Conservation (phyloP, 176 grass and related monocot genomes). For the Cenchrus fungigraminus region DNA sequence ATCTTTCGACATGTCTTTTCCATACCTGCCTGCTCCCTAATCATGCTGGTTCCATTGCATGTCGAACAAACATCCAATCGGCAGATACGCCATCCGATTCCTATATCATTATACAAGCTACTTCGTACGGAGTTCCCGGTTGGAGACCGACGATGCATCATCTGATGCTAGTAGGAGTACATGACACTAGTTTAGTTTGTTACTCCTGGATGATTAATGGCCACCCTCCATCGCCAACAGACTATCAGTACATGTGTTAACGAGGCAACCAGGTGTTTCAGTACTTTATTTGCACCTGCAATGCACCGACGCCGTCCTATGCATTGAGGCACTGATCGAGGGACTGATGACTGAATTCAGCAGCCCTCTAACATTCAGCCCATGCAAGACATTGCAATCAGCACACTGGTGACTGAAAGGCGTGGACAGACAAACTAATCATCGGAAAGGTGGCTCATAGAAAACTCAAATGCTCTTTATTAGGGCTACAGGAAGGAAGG, state of each 20-base stretch:
- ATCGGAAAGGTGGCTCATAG: background rate
- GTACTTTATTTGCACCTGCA: background rate
- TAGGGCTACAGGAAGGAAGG: slow-evolving; percentile 8
- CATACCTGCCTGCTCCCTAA: background rate
- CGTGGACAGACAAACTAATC: slow-evolving; percentile 11
- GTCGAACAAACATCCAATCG: background rate
- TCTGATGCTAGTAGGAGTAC: background rate
- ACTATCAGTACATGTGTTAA: background rate
- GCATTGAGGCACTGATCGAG: background rate
- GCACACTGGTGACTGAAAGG: background rate
- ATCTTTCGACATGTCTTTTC: background rate
- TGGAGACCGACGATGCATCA: background rate
- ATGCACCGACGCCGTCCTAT: background rate
- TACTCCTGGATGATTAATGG: background rate
- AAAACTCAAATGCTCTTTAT: slow-evolving; percentile 16
- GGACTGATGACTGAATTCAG: background rate
- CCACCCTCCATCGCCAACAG: background rate
- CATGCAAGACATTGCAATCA: background rate
- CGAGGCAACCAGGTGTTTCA: background rate
- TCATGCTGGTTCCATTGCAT: background rate
- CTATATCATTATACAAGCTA: background rate
- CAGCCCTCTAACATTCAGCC: background rate
- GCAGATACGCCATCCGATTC: background rate
- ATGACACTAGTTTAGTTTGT: background rate
- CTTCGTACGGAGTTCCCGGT: background rate